Conservation (phyloP, 352 stramenopile genomes). For the Pythium aristosporum region DNA sequence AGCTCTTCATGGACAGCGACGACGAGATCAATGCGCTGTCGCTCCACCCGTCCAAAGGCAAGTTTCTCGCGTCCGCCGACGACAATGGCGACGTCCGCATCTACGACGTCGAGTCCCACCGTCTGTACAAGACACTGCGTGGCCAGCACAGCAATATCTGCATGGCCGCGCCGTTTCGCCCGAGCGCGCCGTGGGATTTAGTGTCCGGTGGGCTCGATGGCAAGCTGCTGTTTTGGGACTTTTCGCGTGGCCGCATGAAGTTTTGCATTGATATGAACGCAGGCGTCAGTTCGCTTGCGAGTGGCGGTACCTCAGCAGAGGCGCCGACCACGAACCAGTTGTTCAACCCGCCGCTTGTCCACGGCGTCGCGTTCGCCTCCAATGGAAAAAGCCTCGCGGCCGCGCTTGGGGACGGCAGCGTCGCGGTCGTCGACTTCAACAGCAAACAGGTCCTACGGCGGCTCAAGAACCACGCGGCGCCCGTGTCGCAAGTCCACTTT, state of each 20-base stretch:
- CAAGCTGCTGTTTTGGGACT: conserved; percentile 74
- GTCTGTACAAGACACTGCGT: conserved; percentile 62
- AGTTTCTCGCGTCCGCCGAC: conserved; percentile 62
- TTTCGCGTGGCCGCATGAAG: conserved; percentile 64
- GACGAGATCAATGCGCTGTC: conserved; percentile 72
- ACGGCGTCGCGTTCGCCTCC: conserved; percentile 58
- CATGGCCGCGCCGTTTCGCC: conserved; percentile 62
- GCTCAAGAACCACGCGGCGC: conserved; percentile 50
- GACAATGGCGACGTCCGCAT: conserved; percentile 70
- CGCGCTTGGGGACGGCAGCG: conserved; percentile 60
- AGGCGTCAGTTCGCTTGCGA: conserved; percentile 36
- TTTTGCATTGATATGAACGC: conserved; percentile 69
- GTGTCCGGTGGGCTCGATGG: conserved; percentile 73
- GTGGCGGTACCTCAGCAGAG: background rate
- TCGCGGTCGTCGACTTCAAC: conserved; percentile 65
- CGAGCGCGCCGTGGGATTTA: conserved; percentile 70
- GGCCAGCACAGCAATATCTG: conserved; percentile 73
- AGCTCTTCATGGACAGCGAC: conserved; percentile 58
- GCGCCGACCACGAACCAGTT: conserved; percentile 45
- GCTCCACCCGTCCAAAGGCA: conserved; percentile 49
- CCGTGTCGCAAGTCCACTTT: conserved; percentile 70
- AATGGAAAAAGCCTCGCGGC: conserved; percentile 66
- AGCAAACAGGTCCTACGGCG: conserved; percentile 49
- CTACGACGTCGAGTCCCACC: conserved; percentile 56
- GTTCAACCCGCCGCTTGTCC: conserved; percentile 76